Base-by-base conservation (phyloP, 2,329 filamentous ascomycete genomes). In the Cladobotryum mycophilum region DNA sequence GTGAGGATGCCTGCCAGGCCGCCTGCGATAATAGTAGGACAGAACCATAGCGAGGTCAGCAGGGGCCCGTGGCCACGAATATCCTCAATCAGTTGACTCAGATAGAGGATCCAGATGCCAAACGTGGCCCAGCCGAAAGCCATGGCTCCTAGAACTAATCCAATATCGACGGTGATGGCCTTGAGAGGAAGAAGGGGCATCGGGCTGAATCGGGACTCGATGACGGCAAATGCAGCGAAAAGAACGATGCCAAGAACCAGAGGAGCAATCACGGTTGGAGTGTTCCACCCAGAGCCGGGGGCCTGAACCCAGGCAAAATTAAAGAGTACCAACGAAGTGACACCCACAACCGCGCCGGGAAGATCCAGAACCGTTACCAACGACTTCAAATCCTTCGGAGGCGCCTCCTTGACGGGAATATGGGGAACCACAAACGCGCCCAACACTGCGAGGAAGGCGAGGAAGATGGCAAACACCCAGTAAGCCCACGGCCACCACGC, bases 291-390 rank as follows among this genome's bases (percentile, higher is more conserved):
- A 2, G 74, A 76, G 0, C 79, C 69, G 0, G 80, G 75, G 0
- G 79, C 82, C 60, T 86, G 81, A 52, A 84, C 86, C 80, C 81
- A 85, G 0, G 82, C 79, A 57, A 86, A 80, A 61, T 85, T 85
- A 65, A 86, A 74, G 15, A 87, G 68, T 0, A 84, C 70, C 20
- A 87, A 67, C 0, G 75, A 76, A 0, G 70, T 67, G 15, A 85
- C 71, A 1, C 82, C 82, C 1, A 67, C 58, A 1, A 66, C 33
- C 0, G 67, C 68, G 1, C 72, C 73, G 0, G 64, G 63, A 7
- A 74, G 51, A 37, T 76, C 74, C 4, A 76, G 61, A 11, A 65
- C 62, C 1, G 54, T 50, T 4, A 66, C 45, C 33, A 61, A 62
- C 3, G 56, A 58, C 36, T 54, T 52, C 41, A 51, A 48, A 2